Base-by-base conservation (phyloP, 1,284 basidiomycete genomes). In the Ustilago nuda region DNA sequence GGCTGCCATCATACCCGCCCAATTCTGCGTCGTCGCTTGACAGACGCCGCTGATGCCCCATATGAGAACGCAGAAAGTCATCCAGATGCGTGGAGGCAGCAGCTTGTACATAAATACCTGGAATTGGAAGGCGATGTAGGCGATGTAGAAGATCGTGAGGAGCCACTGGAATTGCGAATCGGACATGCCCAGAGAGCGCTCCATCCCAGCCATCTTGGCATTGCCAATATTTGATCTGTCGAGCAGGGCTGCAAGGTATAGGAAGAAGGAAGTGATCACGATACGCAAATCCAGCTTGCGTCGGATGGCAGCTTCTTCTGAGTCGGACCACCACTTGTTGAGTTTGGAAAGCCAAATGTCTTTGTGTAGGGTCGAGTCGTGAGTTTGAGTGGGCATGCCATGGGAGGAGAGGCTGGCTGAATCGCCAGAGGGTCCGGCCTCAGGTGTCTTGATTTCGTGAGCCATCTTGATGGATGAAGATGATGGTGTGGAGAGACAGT, bases 121-220 rank as follows among this genome's bases (percentile, higher is more conserved):
- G 45, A 70, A 76, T 57, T 81, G 79, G 19, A 81, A 82, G 19
- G 78, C 30, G 33, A 76, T 72, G 64, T 84, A 85, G n/a, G 67
- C 69, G 32, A 85, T 78, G 74, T 73, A 73, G 56, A 72, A 78
- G 55, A 79, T 76, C 12, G 80, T 84, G 2, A 83, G 53, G 0
- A 85, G 76, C 76, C 78, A 79, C n/a, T 82, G 76, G 53, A 75
- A 85, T 48, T 84, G 72, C 8, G 58, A 41, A 39, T 79, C 73
- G 8, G 59, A 68, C 55, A 84, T 71, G 41, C 45, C 7, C 7
- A 85, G 66, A 8, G 76, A 56, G 19, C 51, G 57, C 6, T 54
- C 43, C 80, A 84, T 81, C 8, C 80, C 82, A 1, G 81, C 76
- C 1, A 70, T 75, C 43, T 82, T 80, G 15, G 81, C 78, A 48